These are phyloP conservation scores for Phlebiopsis flavidoalba DNA, from an alignment of 768 basidiomycete species.

Conservation along the genomic window DNA sequence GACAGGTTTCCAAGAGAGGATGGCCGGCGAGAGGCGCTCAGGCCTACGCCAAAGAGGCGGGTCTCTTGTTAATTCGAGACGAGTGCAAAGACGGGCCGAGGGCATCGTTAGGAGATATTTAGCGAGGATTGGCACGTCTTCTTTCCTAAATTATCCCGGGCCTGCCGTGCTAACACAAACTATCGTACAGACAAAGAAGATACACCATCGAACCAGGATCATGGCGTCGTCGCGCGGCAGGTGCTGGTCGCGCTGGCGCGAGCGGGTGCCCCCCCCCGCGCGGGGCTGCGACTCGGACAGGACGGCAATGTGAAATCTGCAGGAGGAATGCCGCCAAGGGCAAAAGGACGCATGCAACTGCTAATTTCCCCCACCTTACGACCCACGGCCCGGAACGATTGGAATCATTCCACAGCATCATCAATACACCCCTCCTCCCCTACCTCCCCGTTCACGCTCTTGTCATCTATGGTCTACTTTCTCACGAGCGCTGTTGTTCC, in stretches of 20 bases:
- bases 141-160: not conserved
- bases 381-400: not conserved
- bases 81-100: slow-evolving; percentile 93
- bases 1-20: slow-evolving; percentile 94
- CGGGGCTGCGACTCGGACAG: slow-evolving; percentile 43
- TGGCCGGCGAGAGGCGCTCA: slow-evolving; percentile 89
- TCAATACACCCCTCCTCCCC: not conserved
- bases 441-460: not conserved
- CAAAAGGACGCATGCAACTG: slow-evolving; percentile 82
- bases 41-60: slow-evolving; percentile 89
- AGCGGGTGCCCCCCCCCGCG: slow-evolving; percentile 48
- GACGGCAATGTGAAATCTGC: slow-evolving; percentile 64
- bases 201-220: slow-evolving; percentile 93
- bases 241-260: slow-evolving; percentile 57
- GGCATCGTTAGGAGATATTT: slow-evolving; percentile 94
- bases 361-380: slow-evolving; percentile 33
- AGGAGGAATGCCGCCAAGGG: slow-evolving; percentile 60
- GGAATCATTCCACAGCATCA: not conserved
- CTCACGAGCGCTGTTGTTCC: slow-evolving; percentile 8
- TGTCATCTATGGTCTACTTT: slow-evolving; percentile 4
- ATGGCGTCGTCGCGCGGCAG: slow-evolving; percentile 76
- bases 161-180: not conserved
- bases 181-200: slow-evolving; percentile 61
- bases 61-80: slow-evolving; percentile 96
- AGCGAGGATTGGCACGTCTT: slow-evolving; percentile 87